Percentiles rank a stretch among this genome's conserved stretches.
phyloP scores from a whole-genome alignment of 257 asterid species.

The Voacanga thouarsii region DNA sequence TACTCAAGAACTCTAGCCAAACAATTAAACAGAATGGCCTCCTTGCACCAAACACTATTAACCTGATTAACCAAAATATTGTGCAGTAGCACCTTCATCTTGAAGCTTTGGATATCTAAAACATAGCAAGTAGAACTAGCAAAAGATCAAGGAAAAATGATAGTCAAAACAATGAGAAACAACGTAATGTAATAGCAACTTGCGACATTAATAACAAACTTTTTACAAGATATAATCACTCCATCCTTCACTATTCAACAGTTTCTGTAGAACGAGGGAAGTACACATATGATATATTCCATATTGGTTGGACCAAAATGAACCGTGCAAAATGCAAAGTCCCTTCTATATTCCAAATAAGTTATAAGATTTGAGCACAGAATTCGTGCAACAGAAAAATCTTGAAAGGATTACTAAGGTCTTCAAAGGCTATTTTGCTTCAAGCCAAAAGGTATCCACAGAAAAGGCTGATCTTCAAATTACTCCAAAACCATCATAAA shows the following conservation, averaged over 20 bases:
- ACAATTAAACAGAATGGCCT: background rate
- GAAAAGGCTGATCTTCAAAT: background rate
- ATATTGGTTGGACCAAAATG: background rate
- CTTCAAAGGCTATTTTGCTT: background rate
- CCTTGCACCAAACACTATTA: background rate
- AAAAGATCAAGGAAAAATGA: background rate
- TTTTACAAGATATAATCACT: too few species aligned
- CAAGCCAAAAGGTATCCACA: background rate
- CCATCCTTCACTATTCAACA: background rate
- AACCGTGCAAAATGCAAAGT: background rate
- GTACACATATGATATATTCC: background rate
- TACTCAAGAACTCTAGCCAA: background rate
- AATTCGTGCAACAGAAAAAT: background rate
- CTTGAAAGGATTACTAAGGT: background rate
- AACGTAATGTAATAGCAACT: background rate
- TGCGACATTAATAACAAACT: background rate
- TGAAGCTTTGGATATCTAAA: background rate
- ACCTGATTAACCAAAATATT: too few species aligned
- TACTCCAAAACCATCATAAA: background rate
- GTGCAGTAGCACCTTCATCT: background rate
- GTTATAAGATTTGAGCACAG: background rate
- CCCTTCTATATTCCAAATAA: background rate
- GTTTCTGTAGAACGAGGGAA: too few species aligned
- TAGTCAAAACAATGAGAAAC: too few species aligned
- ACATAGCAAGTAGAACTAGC: background rate